These are phyloP conservation scores for Phytophthora hybrid DNA, from an alignment of 352 stramenopile genomes.

Conservation along the genomic window DNA sequence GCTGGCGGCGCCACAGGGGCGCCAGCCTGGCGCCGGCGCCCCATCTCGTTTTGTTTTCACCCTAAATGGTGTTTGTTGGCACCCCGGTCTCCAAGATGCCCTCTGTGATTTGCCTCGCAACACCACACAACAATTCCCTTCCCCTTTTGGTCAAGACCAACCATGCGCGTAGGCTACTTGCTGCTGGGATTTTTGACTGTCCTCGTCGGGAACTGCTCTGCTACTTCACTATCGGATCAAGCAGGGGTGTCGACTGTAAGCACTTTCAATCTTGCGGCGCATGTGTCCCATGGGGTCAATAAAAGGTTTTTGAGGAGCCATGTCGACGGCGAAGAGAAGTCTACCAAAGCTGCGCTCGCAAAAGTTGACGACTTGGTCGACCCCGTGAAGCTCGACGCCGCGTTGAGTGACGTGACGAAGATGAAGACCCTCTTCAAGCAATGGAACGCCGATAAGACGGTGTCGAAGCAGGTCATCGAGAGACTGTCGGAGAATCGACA, in stretches of 20 bases:
- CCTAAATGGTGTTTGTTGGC: too few relatives aligned
- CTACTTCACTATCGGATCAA: background rate
- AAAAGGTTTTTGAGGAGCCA: background rate
- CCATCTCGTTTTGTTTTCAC: too few relatives aligned
- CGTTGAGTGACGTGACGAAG: background rate
- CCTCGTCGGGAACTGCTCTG: background rate
- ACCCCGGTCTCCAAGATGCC: too few relatives aligned
- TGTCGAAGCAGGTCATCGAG: slow-evolving; percentile 2
- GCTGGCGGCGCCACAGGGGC: too few relatives aligned
- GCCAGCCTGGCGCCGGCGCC: too few relatives aligned
- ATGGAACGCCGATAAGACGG: slow-evolving; percentile 2
- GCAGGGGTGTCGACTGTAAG: background rate
- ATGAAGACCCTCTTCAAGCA: slow-evolving; percentile 17
- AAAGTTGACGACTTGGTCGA: slow-evolving; percentile 15
- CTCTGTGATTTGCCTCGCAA: slow-evolving; percentile 55
- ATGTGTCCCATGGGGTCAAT: background rate
- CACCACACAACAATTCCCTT: slow-evolving; percentile 32
- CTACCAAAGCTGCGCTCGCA: background rate
- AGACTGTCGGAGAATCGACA: background rate
- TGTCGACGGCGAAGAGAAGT: slow-evolving; percentile 2
- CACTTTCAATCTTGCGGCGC: background rate
- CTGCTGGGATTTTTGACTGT: background rate
- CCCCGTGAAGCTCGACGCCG: slow-evolving; percentile 7
- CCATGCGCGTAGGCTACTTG: background rate
- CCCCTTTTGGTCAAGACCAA: background rate